Conservation (phyloP, 2,329 filamentous ascomycete genomes). For the Laburnicola sp. region DNA sequence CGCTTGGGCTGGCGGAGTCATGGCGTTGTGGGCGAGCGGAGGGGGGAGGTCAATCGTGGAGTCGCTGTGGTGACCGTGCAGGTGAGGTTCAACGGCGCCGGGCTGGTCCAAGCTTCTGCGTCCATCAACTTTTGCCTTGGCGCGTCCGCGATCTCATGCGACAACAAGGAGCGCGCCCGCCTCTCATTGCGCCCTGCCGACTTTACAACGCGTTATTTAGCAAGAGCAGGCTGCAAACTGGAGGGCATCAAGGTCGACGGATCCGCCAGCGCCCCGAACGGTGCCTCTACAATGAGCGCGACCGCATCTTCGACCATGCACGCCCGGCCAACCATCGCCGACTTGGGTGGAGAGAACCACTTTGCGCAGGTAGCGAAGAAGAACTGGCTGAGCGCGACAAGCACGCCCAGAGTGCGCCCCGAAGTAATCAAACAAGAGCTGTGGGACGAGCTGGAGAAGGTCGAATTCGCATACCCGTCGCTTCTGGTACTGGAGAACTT, state of each 20-base stretch:
- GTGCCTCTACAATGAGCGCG: constrained; percentile 27
- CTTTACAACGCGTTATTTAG: constrained; percentile 8
- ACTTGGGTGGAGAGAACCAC: constrained; percentile 68
- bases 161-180: constrained; percentile 34
- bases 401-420: constrained; percentile 69
- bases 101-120: constrained; percentile 13
- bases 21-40: constrained; percentile 27
- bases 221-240: constrained; percentile 25
- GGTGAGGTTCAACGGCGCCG: constrained; percentile 29
- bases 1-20: constrained; percentile 33
- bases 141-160: constrained; percentile 25
- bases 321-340: constrained; percentile 66
- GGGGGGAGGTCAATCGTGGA: constrained; percentile 16
- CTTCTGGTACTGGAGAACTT: constrained; percentile 85
- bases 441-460: constrained; percentile 84
- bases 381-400: constrained; percentile 76
- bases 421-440: constrained; percentile 84
- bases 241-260: constrained; percentile 26
- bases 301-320: constrained; percentile 26
- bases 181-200: constrained; percentile 17
- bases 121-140: constrained; percentile 34
- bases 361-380: constrained; percentile 74
- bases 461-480: constrained; percentile 75
- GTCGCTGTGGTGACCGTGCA: constrained; percentile 11
- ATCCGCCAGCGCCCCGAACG: constrained; percentile 19